Evolutionary conservation across 805 yeast species (phyloP), one percentile per base, ranked within the genome.

Genomic region (Yarrowia porcina): DNA sequence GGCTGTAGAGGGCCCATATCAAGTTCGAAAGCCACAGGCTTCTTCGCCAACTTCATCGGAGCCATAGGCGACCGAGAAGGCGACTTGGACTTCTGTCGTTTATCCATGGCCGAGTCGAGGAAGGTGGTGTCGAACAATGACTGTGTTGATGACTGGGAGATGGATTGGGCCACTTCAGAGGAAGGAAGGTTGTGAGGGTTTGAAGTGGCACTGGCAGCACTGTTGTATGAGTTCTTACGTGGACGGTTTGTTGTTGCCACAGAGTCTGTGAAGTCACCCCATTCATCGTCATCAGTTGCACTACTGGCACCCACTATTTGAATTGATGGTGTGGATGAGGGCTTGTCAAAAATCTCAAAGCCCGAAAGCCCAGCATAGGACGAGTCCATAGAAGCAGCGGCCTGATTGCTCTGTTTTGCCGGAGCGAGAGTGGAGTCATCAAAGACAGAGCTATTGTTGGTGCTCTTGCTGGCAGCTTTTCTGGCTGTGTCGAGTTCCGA

Each of bases 241-340:
- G 56, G 56, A 4, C 56, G 27, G 36, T 45, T 45, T 8, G 18
- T 18, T 8, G 39, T 13, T 2, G 56, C 39, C 9, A 23, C 56
- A 12, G 56, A 49, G 56, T 49, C 56, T 9, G 56, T 49, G 17
- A 52, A 52, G 10, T 52, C 59, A 5, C 59, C 59, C 59, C 59
- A 52, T 17, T 52, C 59, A 12, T 52, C 59, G 10, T 52, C 59
- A 4, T 25, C 44, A 2, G 36, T 23, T 2, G 35, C 33, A 17
- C 28, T 30, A 28, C 56, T 33, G 23, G 23, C n/a, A 13, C n/a
- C n/a, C n/a, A n/a, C n/a, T n/a, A 36, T 27, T 23, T 35, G 32
- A 20, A 35, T 52, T 2, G 59, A 17, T 1, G 59, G 44, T 7
- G 44, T 21, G 28, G 56, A 21, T 6, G 44, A 12, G 2, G 56